phyloP scores from a whole-genome alignment of 2,329 filamentous ascomycete species.

The Aspergillus sp. region DNA sequence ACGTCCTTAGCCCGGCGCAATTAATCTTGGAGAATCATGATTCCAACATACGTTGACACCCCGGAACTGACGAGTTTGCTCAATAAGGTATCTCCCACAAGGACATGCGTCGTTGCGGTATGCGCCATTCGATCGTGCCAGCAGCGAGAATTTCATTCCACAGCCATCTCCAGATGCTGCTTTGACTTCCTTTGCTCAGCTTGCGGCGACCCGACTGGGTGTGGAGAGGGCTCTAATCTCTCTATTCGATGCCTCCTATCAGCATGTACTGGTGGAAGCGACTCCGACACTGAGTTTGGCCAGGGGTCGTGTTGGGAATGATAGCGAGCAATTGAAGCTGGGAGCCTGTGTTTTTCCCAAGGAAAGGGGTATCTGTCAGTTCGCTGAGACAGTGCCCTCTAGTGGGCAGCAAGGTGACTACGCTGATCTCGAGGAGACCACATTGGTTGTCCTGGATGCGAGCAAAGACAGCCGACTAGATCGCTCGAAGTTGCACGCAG shows the following conservation, averaged over 20 bases:
- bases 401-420: background rate
- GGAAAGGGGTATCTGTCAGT: slow-evolving; percentile 26
- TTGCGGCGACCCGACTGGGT: slow-evolving; percentile 47
- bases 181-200: slow-evolving; percentile 53
- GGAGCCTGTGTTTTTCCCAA: slow-evolving; percentile 31
- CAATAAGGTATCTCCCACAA: slow-evolving; percentile 23
- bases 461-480: slow-evolving; percentile 31
- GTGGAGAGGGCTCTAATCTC: slow-evolving; percentile 49
- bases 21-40: no score
- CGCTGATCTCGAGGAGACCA: background rate
- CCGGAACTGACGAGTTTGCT: slow-evolving; percentile 10
- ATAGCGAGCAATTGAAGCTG: slow-evolving; percentile 26
- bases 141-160: slow-evolving; percentile 10
- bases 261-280: slow-evolving; percentile 55
- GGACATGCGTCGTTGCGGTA: slow-evolving; percentile 15
- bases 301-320: slow-evolving; percentile 16
- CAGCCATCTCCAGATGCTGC: slow-evolving; percentile 30
- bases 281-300: slow-evolving; percentile 42
- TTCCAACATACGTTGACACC: slow-evolving; percentile 5
- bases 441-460: slow-evolving; percentile 33
- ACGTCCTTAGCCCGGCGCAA: no score
- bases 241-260: slow-evolving; percentile 49
- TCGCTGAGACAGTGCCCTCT: slow-evolving; percentile 14
- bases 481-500: slow-evolving; percentile 23
- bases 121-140: slow-evolving; percentile 13